Conservation (phyloP, 306 rosid genomes). For the Heteromeles arbutifolia region DNA sequence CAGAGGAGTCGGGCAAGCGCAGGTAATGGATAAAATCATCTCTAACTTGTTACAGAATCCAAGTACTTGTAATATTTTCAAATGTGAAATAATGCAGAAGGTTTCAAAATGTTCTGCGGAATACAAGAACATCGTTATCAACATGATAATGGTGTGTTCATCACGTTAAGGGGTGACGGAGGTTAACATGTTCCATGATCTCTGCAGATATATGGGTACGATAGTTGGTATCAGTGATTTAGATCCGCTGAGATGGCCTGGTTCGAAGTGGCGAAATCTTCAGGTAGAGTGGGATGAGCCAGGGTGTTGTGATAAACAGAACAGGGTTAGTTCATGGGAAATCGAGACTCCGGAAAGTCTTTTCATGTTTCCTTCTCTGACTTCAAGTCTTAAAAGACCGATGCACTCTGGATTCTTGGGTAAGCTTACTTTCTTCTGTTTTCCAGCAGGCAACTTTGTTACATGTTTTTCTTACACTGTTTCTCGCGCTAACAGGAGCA, state of each 20-base stretch:
- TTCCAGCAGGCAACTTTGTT: background rate
- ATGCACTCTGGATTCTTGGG: slow-evolving; percentile 62
- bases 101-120: background rate
- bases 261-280: slow-evolving; percentile 95
- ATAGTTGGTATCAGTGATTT: slow-evolving; percentile 68
- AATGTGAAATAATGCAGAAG: background rate
- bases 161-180: background rate
- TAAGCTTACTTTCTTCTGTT: slow-evolving; percentile 19
- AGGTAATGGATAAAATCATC: slow-evolving; percentile 38
- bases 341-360: slow-evolving; percentile 96
- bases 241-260: slow-evolving; percentile 96
- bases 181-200: slow-evolving; percentile 9
- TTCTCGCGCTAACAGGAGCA: slow-evolving; percentile 25
- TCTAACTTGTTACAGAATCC: background rate
- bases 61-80: background rate
- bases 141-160: background rate
- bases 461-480: slow-evolving; percentile 7
- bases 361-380: slow-evolving; percentile 83
- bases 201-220: slow-evolving; percentile 88
- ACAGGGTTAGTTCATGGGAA: slow-evolving; percentile 90
- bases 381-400: slow-evolving; percentile 82
- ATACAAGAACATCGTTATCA: background rate
- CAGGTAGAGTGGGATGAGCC: slow-evolving; percentile 99
- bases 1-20: slow-evolving; percentile 95
- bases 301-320: slow-evolving; percentile 90